These are phyloP conservation scores for Beauveria sp. DNA, from an alignment of 2,329 filamentous ascomycete species.

Conservation along the genomic window DNA sequence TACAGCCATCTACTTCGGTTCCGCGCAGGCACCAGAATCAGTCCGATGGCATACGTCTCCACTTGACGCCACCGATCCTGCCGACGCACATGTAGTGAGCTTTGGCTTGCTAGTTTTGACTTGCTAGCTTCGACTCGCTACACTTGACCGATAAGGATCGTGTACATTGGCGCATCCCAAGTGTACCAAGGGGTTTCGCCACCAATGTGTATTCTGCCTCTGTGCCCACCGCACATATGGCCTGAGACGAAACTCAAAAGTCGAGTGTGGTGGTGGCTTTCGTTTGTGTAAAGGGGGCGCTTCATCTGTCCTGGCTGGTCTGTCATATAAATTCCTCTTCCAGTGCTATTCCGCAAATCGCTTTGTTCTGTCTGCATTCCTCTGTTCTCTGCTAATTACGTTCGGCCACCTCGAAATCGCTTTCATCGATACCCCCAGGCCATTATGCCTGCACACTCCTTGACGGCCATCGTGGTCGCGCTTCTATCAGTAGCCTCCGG, in stretches of 20 bases:
- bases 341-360: neutral
- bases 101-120: neutral
- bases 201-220: neutral
- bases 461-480: neutral
- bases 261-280: neutral
- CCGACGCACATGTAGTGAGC: neutral
- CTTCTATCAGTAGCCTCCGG: neutral
- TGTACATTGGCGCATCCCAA: neutral
- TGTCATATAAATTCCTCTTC: neutral
- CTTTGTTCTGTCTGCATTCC: neutral
- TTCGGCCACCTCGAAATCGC: neutral
- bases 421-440: neutral
- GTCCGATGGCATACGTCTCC: neutral
- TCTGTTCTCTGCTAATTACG: neutral
- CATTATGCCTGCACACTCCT: neutral
- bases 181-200: neutral
- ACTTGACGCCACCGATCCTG: no score
- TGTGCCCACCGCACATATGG: neutral
- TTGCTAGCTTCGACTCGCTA: neutral
- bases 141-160: neutral
- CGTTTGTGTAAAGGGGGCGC: neutral
- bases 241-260: constrained; percentile 4
- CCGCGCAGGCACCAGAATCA: neutral
- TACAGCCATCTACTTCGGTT: neutral
- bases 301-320: no score